Evolutionary conservation across 441 rosid genomes (phyloP).

Genomic region (Sinapis alba): DNA sequence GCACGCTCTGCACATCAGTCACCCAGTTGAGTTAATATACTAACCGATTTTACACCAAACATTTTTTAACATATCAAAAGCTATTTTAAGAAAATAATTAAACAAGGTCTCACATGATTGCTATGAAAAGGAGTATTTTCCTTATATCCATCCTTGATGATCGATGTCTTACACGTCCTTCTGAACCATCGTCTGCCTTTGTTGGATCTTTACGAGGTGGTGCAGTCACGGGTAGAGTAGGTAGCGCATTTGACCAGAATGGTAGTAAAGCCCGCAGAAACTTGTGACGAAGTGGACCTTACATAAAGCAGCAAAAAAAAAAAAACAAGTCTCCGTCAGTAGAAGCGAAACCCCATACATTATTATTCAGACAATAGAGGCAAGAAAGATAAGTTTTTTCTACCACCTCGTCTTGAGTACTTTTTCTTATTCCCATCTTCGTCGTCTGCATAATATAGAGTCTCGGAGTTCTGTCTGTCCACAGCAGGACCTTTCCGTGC

Average conservation of each 20-base stretch:
- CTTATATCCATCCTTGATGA: conserved; percentile 83
- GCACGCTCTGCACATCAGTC: conserved; percentile 76
- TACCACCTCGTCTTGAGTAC: conserved; percentile 84
- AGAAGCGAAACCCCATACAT: neutral
- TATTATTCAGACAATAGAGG: conserved; percentile 3
- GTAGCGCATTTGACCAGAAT: conserved; percentile 97
- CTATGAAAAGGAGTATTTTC: conserved; percentile 84
- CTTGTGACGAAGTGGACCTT: conserved; percentile 92
- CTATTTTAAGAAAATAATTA: neutral
- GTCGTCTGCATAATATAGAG: conserved; percentile 84
- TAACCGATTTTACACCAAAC: neutral
- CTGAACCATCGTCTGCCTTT: conserved; percentile 66
- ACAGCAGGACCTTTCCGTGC: conserved; percentile 76
- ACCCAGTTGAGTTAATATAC: neutral
- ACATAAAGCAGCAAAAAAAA: conserved; percentile 16
- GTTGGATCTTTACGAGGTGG: conserved; percentile 79
- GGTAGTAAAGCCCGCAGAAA: conserved; percentile 93
- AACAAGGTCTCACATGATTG: conserved; percentile 74
- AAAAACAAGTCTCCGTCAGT: conserved; percentile 1
- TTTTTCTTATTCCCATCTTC: conserved; percentile 87
- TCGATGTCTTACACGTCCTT: conserved; percentile 71
- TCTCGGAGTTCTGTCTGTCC: conserved; percentile 83
- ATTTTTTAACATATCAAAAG: neutral
- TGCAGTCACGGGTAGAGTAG: conserved; percentile 94
- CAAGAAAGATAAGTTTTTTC: conserved; percentile 4